Evolutionary conservation across 2,329 filamentous ascomycete genomes (phyloP).

Genomic region (Trichocomaceae sp.): DNA sequence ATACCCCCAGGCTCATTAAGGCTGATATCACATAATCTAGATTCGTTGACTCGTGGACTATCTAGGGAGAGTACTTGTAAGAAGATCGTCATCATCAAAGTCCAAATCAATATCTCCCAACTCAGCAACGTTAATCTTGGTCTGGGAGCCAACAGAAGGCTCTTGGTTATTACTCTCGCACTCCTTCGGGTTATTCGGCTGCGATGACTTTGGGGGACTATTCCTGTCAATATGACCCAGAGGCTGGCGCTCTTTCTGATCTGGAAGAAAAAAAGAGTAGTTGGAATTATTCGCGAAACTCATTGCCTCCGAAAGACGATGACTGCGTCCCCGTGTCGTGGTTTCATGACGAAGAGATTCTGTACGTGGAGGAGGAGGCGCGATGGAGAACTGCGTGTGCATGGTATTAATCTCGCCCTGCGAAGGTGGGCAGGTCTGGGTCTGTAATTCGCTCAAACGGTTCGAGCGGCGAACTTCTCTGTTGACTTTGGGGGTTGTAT

Average conservation of each 20-base stretch:
- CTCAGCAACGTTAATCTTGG: not conserved
- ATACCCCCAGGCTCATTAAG: not conserved
- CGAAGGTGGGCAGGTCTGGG: slow-evolving; percentile 6
- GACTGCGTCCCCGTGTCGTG: not conserved
- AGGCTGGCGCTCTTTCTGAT: slow-evolving; percentile 16
- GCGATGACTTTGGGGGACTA: slow-evolving; percentile 21
- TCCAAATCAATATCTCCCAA: slow-evolving; percentile 27
- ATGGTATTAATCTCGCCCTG: slow-evolving; percentile 1
- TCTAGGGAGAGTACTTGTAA: slow-evolving; percentile 23
- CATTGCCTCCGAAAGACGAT: not conserved
- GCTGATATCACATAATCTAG: not conserved
- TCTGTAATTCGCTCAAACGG: slow-evolving; percentile 7
- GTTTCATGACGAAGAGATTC: not conserved
- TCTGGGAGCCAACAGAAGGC: slow-evolving; percentile 1
- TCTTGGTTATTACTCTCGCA: slow-evolving; percentile 4
- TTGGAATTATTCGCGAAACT: not conserved
- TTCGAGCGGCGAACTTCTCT: slow-evolving; percentile 4
- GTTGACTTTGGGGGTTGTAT: slow-evolving; percentile 14
- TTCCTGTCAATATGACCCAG: slow-evolving; percentile 24
- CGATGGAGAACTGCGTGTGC: slow-evolving; percentile 1
- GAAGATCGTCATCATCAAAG: slow-evolving; percentile 31
- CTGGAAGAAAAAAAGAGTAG: not conserved
- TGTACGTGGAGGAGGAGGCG: not conserved
- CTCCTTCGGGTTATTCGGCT: slow-evolving; percentile 13
- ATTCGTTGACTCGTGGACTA: not conserved